phyloP scores from a whole-genome alignment of 768 basidiomycete genomes.

The Tylopilus subfusipes region DNA sequence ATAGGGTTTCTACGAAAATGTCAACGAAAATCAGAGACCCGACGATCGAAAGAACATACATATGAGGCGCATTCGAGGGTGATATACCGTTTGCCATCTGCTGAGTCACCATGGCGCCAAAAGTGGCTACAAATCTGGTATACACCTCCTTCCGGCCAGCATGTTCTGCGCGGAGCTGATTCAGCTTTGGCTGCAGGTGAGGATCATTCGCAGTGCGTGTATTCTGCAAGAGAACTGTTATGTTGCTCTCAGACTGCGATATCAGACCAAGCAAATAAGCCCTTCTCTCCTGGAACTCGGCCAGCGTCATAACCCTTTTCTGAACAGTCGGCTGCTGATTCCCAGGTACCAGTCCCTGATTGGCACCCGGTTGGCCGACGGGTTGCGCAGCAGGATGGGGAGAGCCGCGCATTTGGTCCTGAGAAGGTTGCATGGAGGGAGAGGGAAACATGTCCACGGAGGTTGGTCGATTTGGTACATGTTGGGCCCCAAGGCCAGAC shows the following conservation, averaged over 20 bases:
- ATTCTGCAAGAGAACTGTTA: constrained; percentile 7
- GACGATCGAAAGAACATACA: constrained; percentile 29
- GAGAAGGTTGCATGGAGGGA: constrained; percentile 37
- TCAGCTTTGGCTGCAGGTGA: constrained; percentile 13
- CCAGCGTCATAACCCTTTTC: constrained; percentile 16
- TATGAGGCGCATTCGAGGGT: constrained; percentile 25
- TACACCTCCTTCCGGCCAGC: constrained; percentile 39
- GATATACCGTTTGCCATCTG: constrained; percentile 25
- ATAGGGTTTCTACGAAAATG: constrained; percentile 17
- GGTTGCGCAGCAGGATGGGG: constrained; percentile 37
- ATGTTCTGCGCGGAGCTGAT: constrained; percentile 19
- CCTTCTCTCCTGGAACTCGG: constrained; percentile 27
- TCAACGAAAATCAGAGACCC: constrained; percentile 3
- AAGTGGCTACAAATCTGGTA: constrained; percentile 33
- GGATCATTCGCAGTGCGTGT: constrained; percentile 18
- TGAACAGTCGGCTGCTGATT: constrained; percentile 24
- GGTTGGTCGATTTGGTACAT: constrained; percentile 37
- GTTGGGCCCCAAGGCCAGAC: constrained; percentile 29
- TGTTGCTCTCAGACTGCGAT: constrained; percentile 11
- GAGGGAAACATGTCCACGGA: constrained; percentile 47
- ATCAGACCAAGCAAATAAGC: constrained; percentile 8
- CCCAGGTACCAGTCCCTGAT: constrained; percentile 24
- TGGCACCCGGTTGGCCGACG: constrained; percentile 16
- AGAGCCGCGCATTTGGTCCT: constrained; percentile 48
- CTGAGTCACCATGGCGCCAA: constrained; percentile 24